Percentiles rank a stretch among this genome's conserved stretches.
Conservation (phyloP, 208 protist genomes). For the Tritrichomonas musculus region DNA sequence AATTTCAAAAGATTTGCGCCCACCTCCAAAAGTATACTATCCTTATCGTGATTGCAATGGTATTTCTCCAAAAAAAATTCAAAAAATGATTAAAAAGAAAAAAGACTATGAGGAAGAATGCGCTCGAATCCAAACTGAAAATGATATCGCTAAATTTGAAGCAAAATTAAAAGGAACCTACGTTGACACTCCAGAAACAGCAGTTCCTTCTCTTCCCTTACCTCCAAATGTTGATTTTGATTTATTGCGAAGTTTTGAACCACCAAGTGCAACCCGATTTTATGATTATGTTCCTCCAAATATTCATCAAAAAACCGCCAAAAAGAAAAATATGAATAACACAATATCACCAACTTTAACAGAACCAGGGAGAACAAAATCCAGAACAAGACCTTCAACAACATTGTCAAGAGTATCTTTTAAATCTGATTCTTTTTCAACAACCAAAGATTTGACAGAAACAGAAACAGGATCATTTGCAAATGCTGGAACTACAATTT, state of each 20-base stretch:
- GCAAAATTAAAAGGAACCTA: not conserved
- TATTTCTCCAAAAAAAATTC: not conserved
- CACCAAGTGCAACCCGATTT: not conserved
- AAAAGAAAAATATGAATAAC: not conserved
- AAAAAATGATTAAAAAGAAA: constrained; percentile 9
- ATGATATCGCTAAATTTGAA: not conserved
- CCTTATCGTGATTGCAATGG: not conserved
- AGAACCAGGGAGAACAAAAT: not conserved
- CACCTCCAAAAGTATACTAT: not conserved
- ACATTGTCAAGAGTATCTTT: no score
- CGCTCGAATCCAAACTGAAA: not conserved
- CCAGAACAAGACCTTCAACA: no score
- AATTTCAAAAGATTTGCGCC: not conserved
- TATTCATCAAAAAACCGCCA: not conserved
- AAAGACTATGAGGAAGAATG: not conserved
- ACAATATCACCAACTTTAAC: no score
- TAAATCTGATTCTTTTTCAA: no score
- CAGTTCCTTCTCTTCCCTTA: not conserved
- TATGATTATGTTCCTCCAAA: not conserved
- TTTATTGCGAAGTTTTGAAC: not conserved
- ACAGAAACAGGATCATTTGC: no score
- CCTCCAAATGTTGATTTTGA: not conserved
- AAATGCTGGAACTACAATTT: no score
- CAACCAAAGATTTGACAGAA: not conserved
- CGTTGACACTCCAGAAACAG: not conserved